Conservation (phyloP, 352 stramenopile species). For the Globisporangium splendens region DNA sequence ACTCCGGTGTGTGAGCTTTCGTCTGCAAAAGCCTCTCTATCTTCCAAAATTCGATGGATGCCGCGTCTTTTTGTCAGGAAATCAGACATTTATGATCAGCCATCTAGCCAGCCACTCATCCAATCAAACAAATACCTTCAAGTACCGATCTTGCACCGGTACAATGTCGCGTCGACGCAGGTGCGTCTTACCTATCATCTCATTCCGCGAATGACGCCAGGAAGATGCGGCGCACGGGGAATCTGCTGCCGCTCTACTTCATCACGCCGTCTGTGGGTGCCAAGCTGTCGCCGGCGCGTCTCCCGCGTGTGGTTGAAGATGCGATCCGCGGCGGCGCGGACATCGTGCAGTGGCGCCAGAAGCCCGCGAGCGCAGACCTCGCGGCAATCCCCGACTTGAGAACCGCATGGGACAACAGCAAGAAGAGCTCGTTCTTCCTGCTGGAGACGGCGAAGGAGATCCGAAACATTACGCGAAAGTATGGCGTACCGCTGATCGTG, state of each 20-base stretch:
- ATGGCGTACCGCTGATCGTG: slow-evolving; percentile 47
- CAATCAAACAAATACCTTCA: background rate
- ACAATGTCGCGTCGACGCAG: background rate
- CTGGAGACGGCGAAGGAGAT: slow-evolving; percentile 31
- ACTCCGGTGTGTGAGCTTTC: no score
- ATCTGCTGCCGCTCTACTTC: slow-evolving; percentile 45
- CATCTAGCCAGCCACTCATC: slow-evolving; percentile 1
- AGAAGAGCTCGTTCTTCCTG: slow-evolving; percentile 20
- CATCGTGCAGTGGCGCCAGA: slow-evolving; percentile 55
- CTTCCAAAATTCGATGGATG: no score
- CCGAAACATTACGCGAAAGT: slow-evolving; percentile 27
- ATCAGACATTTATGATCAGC: background rate
- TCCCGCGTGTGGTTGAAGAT: slow-evolving; percentile 34
- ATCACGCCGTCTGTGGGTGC: slow-evolving; percentile 47
- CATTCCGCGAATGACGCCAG: background rate
- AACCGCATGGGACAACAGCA: slow-evolving; percentile 19
- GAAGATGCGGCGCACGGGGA: background rate
- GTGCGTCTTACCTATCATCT: background rate
- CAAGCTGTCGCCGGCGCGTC: slow-evolving; percentile 18
- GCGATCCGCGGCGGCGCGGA: slow-evolving; percentile 42
- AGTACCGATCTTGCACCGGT: slow-evolving; percentile 2
- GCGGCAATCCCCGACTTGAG: slow-evolving; percentile 20
- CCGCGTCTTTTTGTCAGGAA: no score
- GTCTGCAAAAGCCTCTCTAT: no score
- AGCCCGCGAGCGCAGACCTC: slow-evolving; percentile 32